Evolutionary conservation across 2,329 filamentous ascomycete species (phyloP), one percentile per base, ranked within the genome.

Genomic region (Cladosporium phlei): DNA sequence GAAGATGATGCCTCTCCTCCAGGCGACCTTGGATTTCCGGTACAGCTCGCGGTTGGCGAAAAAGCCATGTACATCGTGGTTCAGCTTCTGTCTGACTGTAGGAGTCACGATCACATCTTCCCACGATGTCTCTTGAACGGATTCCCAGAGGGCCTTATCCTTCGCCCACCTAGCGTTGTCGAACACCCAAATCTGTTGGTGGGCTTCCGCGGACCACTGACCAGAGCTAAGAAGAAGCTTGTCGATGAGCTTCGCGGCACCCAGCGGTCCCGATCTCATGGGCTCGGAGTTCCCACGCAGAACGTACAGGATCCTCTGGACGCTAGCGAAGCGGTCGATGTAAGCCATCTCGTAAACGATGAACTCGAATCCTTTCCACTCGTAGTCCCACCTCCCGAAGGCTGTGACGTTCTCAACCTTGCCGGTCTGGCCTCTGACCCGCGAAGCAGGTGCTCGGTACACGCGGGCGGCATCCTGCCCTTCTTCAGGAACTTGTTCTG

Each of bases 1-100:
- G 62, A 37, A 71, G 33, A 72, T 69, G 5, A 74, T 55, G 17
- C 71, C 71, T 28, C 71, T 63, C 49, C 71, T 73, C 71, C 71
- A 74, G 1, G 71, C 69, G 6, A 73, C 70, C 1, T 66, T 64
- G 16, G 69, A 65, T 21, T 67, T 59, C 10, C 63, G 55, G 53
- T 74, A 73, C 2, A 69, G 51, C 4, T 64, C 60, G 35, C 57
- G 54, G 32, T 54, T 58, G 21, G 60, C 56, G 55, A 68, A 71
- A 57, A 73, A 72, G 14, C 65, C 68, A 30, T 61, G 57, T 4
- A 65, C 62, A 10, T 66, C 67, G n/a, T 62, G 55, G 3, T 64
- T 62, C 14, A 73, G 58, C 19, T 66, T 67, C 34, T 66, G 62
- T 56, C 73, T 72, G 61, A 69, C 64, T 14, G 58, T 58, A 20